These are phyloP conservation scores for Aspergillus hancockii DNA, from an alignment of 495 filamentous ascomycete species.

Conservation along the genomic window DNA sequence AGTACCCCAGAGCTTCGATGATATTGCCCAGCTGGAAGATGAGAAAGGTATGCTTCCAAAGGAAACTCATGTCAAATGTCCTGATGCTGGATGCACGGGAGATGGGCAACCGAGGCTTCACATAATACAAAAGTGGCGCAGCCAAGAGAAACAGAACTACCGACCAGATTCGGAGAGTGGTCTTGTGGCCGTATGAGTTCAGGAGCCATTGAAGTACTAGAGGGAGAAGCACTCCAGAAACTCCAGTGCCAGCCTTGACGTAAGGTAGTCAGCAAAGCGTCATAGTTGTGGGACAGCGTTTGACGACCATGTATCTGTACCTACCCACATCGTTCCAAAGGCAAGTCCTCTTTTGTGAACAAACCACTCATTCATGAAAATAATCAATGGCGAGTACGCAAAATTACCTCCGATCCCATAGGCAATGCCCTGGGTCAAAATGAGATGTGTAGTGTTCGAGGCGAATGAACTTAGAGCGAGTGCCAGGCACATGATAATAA, in stretches of 20 bases:
- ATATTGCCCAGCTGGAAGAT: slow-evolving; percentile 55
- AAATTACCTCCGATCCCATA: slow-evolving; percentile 49
- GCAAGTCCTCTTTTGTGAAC: slow-evolving; percentile 46
- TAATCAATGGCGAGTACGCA: slow-evolving; percentile 44
- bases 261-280: background rate
- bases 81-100: slow-evolving; percentile 19
- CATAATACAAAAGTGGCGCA: slow-evolving; percentile 53
- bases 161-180: slow-evolving; percentile 49
- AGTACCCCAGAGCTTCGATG: slow-evolving; percentile 59
- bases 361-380: slow-evolving; percentile 60
- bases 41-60: slow-evolving; percentile 46
- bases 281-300: background rate
- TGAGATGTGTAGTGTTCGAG: slow-evolving; percentile 40
- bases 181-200: slow-evolving; percentile 49
- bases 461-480: slow-evolving; percentile 48
- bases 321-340: slow-evolving; percentile 50
- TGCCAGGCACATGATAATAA: slow-evolving; percentile 40
- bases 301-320: background rate
- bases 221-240: slow-evolving; percentile 45
- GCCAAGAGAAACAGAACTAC: slow-evolving; percentile 43
- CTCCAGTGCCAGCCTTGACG: slow-evolving; percentile 37
- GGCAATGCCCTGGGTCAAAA: slow-evolving; percentile 52
- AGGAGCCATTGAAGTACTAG: slow-evolving; percentile 50
- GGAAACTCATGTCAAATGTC: slow-evolving; percentile 43
- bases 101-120: slow-evolving; percentile 56